These are phyloP conservation scores for Epithele typhae DNA, from an alignment of 768 basidiomycete species.

Conservation along the genomic window DNA sequence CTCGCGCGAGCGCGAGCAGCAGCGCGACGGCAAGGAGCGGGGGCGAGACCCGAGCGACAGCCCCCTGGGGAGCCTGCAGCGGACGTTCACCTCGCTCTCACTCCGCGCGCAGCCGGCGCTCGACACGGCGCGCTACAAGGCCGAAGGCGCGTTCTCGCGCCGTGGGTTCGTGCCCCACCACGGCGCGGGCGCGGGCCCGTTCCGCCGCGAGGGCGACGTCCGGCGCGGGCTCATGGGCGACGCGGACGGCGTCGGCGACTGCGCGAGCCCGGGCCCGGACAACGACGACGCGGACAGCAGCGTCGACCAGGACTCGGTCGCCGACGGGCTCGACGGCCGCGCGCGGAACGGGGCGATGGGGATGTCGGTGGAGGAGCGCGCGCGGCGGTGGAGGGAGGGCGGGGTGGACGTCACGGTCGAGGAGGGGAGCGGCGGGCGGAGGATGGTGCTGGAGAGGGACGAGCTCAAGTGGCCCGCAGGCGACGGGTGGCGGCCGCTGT, in stretches of 20 bases:
- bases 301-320: conserved; percentile 10
- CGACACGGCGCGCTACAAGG: conserved; percentile 65
- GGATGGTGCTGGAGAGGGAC: conserved; percentile 37
- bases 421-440: conserved; percentile 2
- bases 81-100: conserved; percentile 37
- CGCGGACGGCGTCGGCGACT: conserved; percentile 21
- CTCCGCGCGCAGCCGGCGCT: conserved; percentile 46
- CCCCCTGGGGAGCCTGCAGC: conserved; percentile 38
- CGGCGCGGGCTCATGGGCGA: conserved; percentile 33
- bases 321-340: conserved; percentile 8
- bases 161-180: conserved; percentile 50
- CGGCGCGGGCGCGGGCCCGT: conserved; percentile 17
- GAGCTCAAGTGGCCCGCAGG: conserved; percentile 59
- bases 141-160: conserved; percentile 60
- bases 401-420: conserved; percentile 11
- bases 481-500: conserved; percentile 49
- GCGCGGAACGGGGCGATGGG: conserved; percentile 6
- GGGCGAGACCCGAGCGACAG: conserved; percentile 23
- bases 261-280: conserved; percentile 16
- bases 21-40: conserved; percentile 11
- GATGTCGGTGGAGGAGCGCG: conserved; percentile 12
- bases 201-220: conserved; percentile 31
- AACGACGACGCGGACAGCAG: conserved; percentile 21
- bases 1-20: conserved; percentile 6
- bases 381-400: conserved; percentile 13